These are phyloP conservation scores for Xylaria sp. DNA, from an alignment of 2,329 filamentous ascomycete species.

Conservation along the genomic window DNA sequence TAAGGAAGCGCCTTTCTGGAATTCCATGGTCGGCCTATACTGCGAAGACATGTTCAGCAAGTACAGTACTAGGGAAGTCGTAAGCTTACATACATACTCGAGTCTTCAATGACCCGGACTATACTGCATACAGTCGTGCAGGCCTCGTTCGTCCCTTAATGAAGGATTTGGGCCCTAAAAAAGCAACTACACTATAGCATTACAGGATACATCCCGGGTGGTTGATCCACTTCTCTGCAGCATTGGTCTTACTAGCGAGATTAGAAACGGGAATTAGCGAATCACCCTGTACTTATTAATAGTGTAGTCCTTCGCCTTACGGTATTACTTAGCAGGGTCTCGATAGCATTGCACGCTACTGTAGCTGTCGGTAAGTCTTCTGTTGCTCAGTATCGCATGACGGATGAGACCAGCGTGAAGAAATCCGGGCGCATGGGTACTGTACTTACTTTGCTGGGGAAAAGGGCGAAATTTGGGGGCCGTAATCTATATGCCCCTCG, in stretches of 20 bases:
- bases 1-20: not conserved
- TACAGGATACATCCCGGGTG: not conserved
- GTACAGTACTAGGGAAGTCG: no score
- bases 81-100: no score
- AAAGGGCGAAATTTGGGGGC: constrained; percentile 5
- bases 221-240: constrained; percentile 10
- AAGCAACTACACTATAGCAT: constrained; percentile 7
- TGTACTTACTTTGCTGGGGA: not conserved
- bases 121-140: no score
- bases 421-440: no score
- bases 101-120: not conserved
- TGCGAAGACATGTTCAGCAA: no score
- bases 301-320: constrained; percentile 17
- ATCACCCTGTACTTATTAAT: constrained; percentile 11
- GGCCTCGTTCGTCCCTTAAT: not conserved
- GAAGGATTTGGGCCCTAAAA: constrained; percentile 7
- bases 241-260: constrained; percentile 9
- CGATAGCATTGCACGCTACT: no score
- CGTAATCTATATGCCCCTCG: not conserved
- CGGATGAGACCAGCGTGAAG: no score
- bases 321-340: constrained; percentile 12
- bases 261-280: constrained; percentile 4
- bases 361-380: no score
- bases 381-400: no score
- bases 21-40: not conserved